Evolutionary conservation across 257 asterid genomes (phyloP).

Genomic region (Handroanthus guayacan): DNA sequence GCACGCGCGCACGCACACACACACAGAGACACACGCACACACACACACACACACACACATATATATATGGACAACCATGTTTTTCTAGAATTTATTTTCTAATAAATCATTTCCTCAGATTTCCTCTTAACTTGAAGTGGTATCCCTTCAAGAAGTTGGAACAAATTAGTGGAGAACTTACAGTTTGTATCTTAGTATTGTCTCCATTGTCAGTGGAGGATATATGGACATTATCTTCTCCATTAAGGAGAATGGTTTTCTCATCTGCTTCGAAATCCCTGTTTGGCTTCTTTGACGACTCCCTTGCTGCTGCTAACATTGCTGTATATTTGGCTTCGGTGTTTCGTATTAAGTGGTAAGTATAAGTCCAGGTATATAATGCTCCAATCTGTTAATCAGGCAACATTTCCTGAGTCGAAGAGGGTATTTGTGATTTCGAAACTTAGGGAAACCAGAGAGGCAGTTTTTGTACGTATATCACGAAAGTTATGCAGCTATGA

Average conservation of each 20-base stretch:
- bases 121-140: too few species aligned
- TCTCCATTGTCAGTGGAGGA: not conserved
- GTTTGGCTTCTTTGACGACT: conserved; percentile 50
- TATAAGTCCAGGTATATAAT: conserved; percentile 81
- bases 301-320: conserved; percentile 36
- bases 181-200: conserved; percentile 31
- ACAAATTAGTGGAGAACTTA: conserved; percentile 25
- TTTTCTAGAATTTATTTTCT: too few species aligned
- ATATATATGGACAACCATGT: too few species aligned
- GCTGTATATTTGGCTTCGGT: conserved; percentile 49
- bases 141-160: too few species aligned
- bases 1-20: too few species aligned
- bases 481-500: too few species aligned
- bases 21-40: too few species aligned
- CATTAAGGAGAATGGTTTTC: conserved; percentile 52
- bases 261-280: conserved; percentile 63
- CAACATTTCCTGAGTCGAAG: not conserved
- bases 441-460: too few species aligned
- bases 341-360: conserved; percentile 62
- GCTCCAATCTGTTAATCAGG: conserved; percentile 64
- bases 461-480: too few species aligned
- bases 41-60: too few species aligned
- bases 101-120: too few species aligned
- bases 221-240: conserved; percentile 31
- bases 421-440: too few species aligned